A percentile compares a stretch with the other conserved stretches of the same genome.
Conservation (phyloP, 164 flowering plant species). For the Magnolia officinalis region DNA sequence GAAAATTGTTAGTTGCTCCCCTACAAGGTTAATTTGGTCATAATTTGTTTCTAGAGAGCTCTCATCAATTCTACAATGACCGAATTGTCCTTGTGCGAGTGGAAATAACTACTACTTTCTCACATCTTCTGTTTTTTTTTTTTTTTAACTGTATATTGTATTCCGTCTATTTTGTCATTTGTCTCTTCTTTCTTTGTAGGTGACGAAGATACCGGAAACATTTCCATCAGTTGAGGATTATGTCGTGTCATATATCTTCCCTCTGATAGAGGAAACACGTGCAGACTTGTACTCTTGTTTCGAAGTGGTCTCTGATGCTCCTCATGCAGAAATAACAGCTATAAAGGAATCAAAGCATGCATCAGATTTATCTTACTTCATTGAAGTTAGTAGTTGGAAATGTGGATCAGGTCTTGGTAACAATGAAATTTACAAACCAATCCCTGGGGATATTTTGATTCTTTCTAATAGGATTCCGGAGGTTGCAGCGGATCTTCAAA, state of each 20-base stretch:
- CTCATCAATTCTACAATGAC: no score
- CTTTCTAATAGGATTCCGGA: constrained; percentile 47
- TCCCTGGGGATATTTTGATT: constrained; percentile 56
- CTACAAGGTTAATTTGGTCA: no score
- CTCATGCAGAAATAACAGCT: constrained; percentile 38
- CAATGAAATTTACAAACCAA: constrained; percentile 41
- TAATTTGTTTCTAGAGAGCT: no score
- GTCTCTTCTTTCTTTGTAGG: constrained; percentile 25
- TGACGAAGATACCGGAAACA: constrained; percentile 41
- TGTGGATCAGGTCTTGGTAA: constrained; percentile 1
- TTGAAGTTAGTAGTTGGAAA: neutral
- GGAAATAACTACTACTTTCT: neutral
- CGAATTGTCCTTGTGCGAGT: no score
- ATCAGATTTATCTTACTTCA: neutral
- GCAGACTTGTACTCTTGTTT: constrained; percentile 41
- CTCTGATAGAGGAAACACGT: constrained; percentile 59
- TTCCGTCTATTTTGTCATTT: neutral
- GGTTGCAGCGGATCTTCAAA: constrained; percentile 32
- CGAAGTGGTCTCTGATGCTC: constrained; percentile 40
- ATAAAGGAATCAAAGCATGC: constrained; percentile 13
- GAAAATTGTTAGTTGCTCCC: no score
- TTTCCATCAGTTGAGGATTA: constrained; percentile 48
- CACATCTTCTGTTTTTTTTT: neutral
- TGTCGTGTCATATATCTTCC: constrained; percentile 39
- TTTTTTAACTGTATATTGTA: neutral